Evolutionary conservation across 2,329 filamentous ascomycete species (phyloP).

Genomic region (Aspergillus japonicus): DNA sequence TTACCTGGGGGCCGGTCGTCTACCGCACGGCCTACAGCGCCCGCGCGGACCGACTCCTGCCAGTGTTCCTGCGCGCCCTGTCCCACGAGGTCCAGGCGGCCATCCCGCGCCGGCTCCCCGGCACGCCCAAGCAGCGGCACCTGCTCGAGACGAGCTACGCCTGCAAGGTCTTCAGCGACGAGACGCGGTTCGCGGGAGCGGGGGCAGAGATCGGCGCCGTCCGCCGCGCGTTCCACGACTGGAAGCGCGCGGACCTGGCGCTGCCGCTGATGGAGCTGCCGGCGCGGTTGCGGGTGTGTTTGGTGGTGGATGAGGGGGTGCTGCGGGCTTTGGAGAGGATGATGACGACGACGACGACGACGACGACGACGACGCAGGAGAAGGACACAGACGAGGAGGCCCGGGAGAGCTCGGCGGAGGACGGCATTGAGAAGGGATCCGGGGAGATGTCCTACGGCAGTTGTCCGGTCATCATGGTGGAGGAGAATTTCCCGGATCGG

Average conservation of each 20-base stretch:
- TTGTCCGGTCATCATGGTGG: slow-evolving; percentile 29
- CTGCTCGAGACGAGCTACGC: slow-evolving; percentile 24
- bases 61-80: slow-evolving; percentile 52
- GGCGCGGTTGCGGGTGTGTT: slow-evolving; percentile 25
- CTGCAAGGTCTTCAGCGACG: slow-evolving; percentile 27
- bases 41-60: slow-evolving; percentile 49
- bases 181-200: slow-evolving; percentile 14
- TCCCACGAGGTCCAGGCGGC: slow-evolving; percentile 55
- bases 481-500: slow-evolving; percentile 31
- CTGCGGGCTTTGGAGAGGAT: slow-evolving; percentile 19
- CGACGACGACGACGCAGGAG: too few relatives aligned
- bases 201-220: slow-evolving; percentile 19
- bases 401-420: neutral
- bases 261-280: slow-evolving; percentile 29
- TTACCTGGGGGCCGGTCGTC: slow-evolving; percentile 32
- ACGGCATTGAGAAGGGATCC: slow-evolving; percentile 15
- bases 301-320: slow-evolving; percentile 29
- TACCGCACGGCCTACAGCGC: slow-evolving; percentile 30
- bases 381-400: neutral
- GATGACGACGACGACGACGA: neutral
- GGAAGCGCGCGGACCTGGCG: slow-evolving; percentile 25
- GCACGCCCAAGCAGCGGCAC: slow-evolving; percentile 21
- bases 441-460: slow-evolving; percentile 12
- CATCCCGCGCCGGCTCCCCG: slow-evolving; percentile 20
- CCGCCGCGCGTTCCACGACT: slow-evolving; percentile 28